Evolutionary conservation across 192 early-diverging fungal genomes (phyloP).

Genomic region (Rhizoclosmatium sp.): DNA sequence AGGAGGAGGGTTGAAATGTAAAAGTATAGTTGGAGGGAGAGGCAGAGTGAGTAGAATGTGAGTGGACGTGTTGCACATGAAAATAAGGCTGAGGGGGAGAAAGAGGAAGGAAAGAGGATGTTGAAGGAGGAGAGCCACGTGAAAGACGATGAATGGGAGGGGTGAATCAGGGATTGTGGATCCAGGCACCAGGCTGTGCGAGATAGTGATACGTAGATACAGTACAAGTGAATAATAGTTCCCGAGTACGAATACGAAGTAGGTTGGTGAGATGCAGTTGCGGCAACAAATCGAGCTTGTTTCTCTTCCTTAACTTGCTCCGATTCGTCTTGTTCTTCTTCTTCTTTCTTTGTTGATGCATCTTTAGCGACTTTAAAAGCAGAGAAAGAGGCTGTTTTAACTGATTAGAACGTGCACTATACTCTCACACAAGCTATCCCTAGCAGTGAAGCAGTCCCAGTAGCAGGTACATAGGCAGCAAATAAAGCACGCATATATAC

Average conservation of each 20-base stretch:
- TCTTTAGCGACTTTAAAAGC: background rate
- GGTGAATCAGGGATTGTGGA: background rate
- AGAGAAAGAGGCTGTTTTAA: background rate
- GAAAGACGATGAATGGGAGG: background rate
- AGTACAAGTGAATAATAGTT: background rate
- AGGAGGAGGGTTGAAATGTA: slow-evolving; percentile 7
- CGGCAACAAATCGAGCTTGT: background rate
- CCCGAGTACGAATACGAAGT: slow-evolving; percentile 30
- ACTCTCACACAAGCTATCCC: background rate
- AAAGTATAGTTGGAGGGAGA: slow-evolving; percentile 1
- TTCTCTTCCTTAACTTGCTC: background rate
- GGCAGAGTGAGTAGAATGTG: slow-evolving; percentile 19
- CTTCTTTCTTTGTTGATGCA: background rate
- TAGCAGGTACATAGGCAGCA: background rate
- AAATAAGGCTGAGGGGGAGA: background rate
- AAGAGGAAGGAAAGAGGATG: background rate
- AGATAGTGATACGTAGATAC: slow-evolving; percentile 9
- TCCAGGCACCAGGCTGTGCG: background rate
- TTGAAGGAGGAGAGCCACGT: background rate
- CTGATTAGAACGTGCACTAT: background rate
- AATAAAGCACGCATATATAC: background rate
- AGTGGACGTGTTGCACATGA: slow-evolving; percentile 5
- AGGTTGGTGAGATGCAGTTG: slow-evolving; percentile 17
- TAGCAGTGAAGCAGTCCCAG: background rate
- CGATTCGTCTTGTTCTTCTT: background rate